Evolutionary conservation across 2,329 filamentous ascomycete species (phyloP), one percentile per base, ranked within the genome.

Genomic region (Ilyonectria destructans): DNA sequence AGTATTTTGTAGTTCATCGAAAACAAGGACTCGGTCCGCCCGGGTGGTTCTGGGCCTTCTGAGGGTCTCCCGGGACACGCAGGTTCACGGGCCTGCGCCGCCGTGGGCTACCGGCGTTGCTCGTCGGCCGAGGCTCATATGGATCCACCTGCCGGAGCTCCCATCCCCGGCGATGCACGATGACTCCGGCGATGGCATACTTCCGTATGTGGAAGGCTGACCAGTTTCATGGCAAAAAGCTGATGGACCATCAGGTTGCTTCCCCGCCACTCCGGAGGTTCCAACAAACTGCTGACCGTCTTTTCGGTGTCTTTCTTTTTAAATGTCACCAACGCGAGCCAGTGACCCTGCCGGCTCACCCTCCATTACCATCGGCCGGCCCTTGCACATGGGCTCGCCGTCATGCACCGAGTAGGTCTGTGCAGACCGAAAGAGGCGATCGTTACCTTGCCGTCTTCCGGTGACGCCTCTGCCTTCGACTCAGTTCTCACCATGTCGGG

Each of bases 361-460:
- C 51, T 58, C 70, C 68, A 54, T 71, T 31, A 68, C 56, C 17
- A 70, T 72, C 64, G 64, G 65, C 58, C 61, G 56, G 52, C 69
- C 64, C 72, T 70, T 72, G 62, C 65, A 48, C 66, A 70, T 62
- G 59, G 26, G 49, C 65, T 72, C 56, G 65, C 71, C 58, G 37
- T 67, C 69, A 67, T 66, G 58, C 65, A 62, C 33, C 46, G 23
- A 43, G 43, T 49, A 58, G 67, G 72, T 68, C 62, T 60, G 37
- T 29, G 54, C 62, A 58, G 57, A 29, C 29, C 52, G 43, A 49
- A 55, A 58, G 58, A 75, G 62, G 68, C 48, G 58, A 71, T 61
- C 23, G 37, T 49, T 59, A 56, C 58, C 48, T 54, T 60, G 48
- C 49, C 65, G 48, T 57, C 51, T 62, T 35, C 52, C 45, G 45